Evolutionary conservation across 345 rosid genomes (phyloP).

Genomic region (Pseudoturritis turrita): DNA sequence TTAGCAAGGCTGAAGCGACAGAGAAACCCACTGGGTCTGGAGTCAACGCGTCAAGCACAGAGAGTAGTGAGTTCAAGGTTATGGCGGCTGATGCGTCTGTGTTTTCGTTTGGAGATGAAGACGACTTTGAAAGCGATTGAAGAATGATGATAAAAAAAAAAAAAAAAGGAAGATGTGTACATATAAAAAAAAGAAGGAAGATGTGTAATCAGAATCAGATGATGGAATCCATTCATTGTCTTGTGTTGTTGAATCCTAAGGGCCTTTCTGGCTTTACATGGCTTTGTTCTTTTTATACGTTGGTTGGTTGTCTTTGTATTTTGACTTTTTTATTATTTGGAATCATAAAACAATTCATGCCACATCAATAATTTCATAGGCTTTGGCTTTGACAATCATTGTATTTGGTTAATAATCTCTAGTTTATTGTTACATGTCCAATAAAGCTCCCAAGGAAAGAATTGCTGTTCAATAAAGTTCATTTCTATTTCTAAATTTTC

Average conservation of each 20-base stretch:
- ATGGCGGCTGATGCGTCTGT: constrained; percentile 92
- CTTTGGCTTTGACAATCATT: background rate
- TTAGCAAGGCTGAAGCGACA: constrained; percentile 18
- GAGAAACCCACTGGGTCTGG: constrained; percentile 24
- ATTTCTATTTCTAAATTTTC: too few species aligned
- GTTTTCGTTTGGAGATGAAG: constrained; percentile 74
- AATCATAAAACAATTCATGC: background rate
- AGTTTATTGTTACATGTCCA: background rate
- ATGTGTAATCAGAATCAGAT: constrained; percentile 11
- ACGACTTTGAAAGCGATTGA: constrained; percentile 73
- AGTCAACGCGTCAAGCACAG: constrained; percentile 28
- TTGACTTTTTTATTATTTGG: background rate
- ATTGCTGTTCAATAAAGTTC: too few species aligned
- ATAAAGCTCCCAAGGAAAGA: too few species aligned
- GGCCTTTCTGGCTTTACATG: background rate
- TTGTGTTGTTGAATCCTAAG: constrained; percentile 13
- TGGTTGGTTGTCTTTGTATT: constrained; percentile 1
- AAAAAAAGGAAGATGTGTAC: constrained; percentile 6
- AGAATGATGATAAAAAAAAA: background rate
- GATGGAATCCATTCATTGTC: constrained; percentile 21
- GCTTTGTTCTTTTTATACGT: background rate
- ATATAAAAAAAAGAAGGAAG: constrained; percentile 18
- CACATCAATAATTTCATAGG: background rate
- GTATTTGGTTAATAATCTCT: background rate
- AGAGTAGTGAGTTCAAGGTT: constrained; percentile 63